phyloP scores from a whole-genome alignment of 176 grass and related monocot genomes.

The Ensete glaucum region DNA sequence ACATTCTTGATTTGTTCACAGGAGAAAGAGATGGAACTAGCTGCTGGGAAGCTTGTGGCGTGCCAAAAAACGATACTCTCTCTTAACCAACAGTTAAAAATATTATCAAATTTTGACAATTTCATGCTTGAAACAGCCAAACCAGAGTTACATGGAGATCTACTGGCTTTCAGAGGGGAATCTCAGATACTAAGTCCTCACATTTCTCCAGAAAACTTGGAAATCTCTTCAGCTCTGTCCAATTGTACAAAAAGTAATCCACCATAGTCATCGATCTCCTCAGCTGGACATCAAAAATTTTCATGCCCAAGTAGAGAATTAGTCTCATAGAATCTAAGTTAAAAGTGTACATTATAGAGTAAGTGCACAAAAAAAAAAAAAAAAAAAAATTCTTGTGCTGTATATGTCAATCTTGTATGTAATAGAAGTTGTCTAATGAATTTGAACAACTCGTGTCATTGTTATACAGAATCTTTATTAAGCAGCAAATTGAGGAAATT shows the following conservation, averaged over 20 bases:
- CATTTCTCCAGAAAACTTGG: background rate
- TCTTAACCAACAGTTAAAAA: constrained; percentile 56
- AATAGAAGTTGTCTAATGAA: background rate
- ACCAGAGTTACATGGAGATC: background rate
- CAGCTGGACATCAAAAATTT: background rate
- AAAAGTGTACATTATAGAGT: background rate
- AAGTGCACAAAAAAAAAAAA: background rate
- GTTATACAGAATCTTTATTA: background rate
- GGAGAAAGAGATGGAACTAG: constrained; percentile 49
- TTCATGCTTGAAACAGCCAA: constrained; percentile 32
- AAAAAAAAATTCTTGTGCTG: background rate
- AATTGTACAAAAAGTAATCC: background rate
- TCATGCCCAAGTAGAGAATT: background rate
- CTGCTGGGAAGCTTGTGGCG: constrained; percentile 62
- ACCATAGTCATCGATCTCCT: background rate
- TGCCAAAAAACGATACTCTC: constrained; percentile 92
- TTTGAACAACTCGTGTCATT: background rate
- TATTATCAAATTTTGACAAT: constrained; percentile 53
- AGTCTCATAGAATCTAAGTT: background rate
- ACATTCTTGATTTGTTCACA: constrained; percentile 14
- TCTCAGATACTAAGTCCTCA: background rate
- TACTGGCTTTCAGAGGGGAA: constrained; percentile 13
- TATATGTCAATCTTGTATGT: background rate
- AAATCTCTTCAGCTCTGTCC: background rate
- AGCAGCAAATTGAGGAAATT: background rate